A percentile compares a stretch with the other conserved stretches of the same genome.
Conservation (phyloP, 768 basidiomycete species). For the Phylloporus sp. region DNA sequence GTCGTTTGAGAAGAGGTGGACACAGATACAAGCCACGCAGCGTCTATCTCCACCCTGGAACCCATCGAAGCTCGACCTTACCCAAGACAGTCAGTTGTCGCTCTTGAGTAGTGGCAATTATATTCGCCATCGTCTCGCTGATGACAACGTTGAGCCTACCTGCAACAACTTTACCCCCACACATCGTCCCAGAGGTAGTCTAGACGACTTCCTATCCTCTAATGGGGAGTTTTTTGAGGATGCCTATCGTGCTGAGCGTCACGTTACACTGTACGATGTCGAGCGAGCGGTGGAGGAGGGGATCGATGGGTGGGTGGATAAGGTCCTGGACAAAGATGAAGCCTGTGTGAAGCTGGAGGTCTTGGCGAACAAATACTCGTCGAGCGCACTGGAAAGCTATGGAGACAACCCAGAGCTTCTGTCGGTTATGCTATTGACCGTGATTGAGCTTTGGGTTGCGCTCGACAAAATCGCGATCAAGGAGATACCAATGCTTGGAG, state of each 20-base stretch:
- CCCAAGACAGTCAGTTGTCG: constrained; percentile 32
- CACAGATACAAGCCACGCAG: constrained; percentile 23
- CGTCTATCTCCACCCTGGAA: constrained; percentile 26
- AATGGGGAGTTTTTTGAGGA: constrained; percentile 13
- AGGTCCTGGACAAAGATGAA: neutral
- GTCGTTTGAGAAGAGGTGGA: constrained; percentile 35
- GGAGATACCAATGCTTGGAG: neutral
- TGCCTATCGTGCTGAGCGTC: constrained; percentile 7
- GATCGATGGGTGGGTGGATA: neutral
- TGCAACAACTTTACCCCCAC: neutral
- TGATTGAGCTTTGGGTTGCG: too few species aligned
- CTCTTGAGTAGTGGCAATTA: constrained; percentile 29
- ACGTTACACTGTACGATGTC: constrained; percentile 35
- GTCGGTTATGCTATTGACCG: neutral
- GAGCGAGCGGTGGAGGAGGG: constrained; percentile 19
- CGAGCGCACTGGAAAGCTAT: neutral
- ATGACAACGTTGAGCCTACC: constrained; percentile 3
- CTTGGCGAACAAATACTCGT: neutral
- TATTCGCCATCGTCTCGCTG: constrained; percentile 19
- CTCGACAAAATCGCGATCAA: neutral
- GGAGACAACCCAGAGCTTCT: neutral
- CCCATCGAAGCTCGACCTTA: constrained; percentile 26
- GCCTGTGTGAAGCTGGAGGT: neutral
- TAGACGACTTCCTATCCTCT: constrained; percentile 15
- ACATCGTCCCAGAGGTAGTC: constrained; percentile 7